Conservation (phyloP, 2,329 filamentous ascomycete genomes). For the Pezicula neosporulosa region DNA sequence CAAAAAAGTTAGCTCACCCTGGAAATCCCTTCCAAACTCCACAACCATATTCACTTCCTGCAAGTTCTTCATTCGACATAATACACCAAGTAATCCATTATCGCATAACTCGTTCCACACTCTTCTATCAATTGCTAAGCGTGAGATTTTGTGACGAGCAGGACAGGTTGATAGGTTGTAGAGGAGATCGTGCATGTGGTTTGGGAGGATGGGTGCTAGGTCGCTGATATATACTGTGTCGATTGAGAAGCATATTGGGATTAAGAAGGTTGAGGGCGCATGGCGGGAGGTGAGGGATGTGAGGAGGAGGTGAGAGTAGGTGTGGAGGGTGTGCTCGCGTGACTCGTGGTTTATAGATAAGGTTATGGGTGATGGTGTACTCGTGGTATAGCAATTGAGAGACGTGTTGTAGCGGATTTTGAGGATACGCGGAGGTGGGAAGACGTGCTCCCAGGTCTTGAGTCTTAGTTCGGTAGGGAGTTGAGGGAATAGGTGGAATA, state of each 20-base stretch:
- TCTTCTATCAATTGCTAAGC: conserved; percentile 18
- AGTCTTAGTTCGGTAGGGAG: conserved; percentile 23
- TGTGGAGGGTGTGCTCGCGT: conserved; percentile 8
- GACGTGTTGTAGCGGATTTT: conserved; percentile 18
- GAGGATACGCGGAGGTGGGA: conserved; percentile 14
- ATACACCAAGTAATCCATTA: conserved; percentile 16
- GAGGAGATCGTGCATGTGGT: conserved; percentile 14
- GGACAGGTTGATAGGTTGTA: conserved; percentile 19
- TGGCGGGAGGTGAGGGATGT: background rate
- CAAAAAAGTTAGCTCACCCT: conserved; percentile 14
- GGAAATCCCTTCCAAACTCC: conserved; percentile 21
- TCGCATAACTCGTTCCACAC: conserved; percentile 20
- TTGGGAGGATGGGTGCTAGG: conserved; percentile 14
- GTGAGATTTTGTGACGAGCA: conserved; percentile 13
- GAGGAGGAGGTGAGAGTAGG: background rate
- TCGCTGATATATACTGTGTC: conserved; percentile 19
- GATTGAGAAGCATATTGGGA: conserved; percentile 12
- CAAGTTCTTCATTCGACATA: conserved; percentile 16
- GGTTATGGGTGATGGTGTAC: conserved; percentile 14
- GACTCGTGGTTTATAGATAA: conserved; percentile 18
- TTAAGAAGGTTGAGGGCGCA: background rate
- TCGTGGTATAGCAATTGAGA: conserved; percentile 13
- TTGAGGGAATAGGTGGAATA: conserved; percentile 17
- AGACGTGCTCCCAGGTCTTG: conserved; percentile 17
- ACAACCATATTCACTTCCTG: conserved; percentile 19